Conservation (phyloP, 495 filamentous ascomycete species). For the Chlorociboria aeruginascens region DNA sequence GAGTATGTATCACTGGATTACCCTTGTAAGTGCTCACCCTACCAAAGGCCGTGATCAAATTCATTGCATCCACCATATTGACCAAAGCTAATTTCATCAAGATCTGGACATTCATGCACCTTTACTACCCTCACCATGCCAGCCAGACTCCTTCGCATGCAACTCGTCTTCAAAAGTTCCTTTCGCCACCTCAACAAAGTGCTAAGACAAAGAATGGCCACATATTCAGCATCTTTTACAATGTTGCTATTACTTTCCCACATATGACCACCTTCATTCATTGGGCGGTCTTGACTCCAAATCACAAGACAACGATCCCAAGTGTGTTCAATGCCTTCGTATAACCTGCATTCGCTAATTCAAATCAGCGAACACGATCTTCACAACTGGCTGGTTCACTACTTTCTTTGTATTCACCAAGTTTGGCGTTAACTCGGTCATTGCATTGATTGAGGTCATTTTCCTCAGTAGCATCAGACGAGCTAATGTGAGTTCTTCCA, state of each 20-base stretch:
- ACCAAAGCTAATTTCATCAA: constrained; percentile 8
- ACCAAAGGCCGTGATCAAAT: background rate
- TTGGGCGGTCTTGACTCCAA: constrained; percentile 28
- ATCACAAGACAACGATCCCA: constrained; percentile 5
- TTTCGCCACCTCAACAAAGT: constrained; percentile 28
- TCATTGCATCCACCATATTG: background rate
- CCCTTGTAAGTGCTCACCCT: constrained; percentile 23
- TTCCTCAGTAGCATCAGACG: constrained; percentile 37
- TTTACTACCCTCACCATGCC: constrained; percentile 27
- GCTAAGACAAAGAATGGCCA: constrained; percentile 23
- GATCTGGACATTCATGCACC: constrained; percentile 38
- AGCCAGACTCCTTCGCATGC: constrained; percentile 17
- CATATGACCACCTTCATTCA: constrained; percentile 34
- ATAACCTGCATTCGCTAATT: background rate
- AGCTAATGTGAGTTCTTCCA: constrained; percentile 25
- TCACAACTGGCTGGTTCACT: constrained; percentile 4
- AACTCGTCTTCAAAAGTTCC: constrained; percentile 20
- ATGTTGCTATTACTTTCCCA: constrained; percentile 28
- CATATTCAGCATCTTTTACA: constrained; percentile 39
- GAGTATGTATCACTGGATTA: constrained; percentile 31
- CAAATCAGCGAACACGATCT: constrained; percentile 3
- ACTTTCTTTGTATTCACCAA: constrained; percentile 33
- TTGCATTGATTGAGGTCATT: constrained; percentile 34
- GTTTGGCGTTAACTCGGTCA: constrained; percentile 26
- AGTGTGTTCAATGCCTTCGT: background rate